These are phyloP conservation scores for Shiraia sp. DNA, from an alignment of 2,329 filamentous ascomycete genomes.

Conservation along the genomic window DNA sequence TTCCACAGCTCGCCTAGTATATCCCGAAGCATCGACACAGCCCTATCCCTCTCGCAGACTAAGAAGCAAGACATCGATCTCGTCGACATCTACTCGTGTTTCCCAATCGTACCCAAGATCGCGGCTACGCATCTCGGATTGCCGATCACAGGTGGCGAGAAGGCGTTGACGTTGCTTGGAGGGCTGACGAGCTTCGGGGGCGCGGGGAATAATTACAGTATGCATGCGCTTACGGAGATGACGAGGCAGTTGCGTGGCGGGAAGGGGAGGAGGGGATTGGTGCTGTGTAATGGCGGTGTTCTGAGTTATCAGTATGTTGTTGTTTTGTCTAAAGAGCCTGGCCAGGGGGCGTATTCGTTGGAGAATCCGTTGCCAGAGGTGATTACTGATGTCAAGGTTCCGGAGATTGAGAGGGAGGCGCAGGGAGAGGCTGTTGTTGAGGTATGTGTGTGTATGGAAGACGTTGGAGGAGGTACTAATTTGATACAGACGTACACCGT, in stretches of 20 bases:
- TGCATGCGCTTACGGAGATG: conserved; percentile 58
- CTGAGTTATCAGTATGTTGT: conserved; percentile 68
- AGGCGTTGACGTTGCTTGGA: conserved; percentile 64
- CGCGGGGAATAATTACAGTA: conserved; percentile 72
- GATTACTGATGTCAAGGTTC: conserved; percentile 47
- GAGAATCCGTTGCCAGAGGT: conserved; percentile 51
- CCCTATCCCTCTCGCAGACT: conserved; percentile 54
- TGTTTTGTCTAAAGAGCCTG: conserved; percentile 57
- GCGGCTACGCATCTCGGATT: conserved; percentile 64
- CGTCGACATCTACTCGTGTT: conserved; percentile 70
- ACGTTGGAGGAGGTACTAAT: conserved; percentile 8
- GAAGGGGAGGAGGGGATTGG: conserved; percentile 55
- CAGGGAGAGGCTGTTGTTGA: conserved; percentile 59
- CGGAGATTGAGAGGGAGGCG: conserved; percentile 44
- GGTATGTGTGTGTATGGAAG: conserved; percentile 42
- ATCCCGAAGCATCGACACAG: conserved; percentile 60
- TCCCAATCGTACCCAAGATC: conserved; percentile 70
- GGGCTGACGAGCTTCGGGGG: conserved; percentile 71
- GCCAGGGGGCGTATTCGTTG: conserved; percentile 52
- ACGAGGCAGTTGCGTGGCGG: conserved; percentile 55
- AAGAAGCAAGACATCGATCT: conserved; percentile 59
- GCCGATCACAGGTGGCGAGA: conserved; percentile 48
- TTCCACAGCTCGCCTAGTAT: conserved; percentile 64
- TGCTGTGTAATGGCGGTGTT: conserved; percentile 68
- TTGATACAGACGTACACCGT: conserved; percentile 61